Conservation (phyloP, 352 stramenopile genomes). For the Phytophthora fragariae region DNA sequence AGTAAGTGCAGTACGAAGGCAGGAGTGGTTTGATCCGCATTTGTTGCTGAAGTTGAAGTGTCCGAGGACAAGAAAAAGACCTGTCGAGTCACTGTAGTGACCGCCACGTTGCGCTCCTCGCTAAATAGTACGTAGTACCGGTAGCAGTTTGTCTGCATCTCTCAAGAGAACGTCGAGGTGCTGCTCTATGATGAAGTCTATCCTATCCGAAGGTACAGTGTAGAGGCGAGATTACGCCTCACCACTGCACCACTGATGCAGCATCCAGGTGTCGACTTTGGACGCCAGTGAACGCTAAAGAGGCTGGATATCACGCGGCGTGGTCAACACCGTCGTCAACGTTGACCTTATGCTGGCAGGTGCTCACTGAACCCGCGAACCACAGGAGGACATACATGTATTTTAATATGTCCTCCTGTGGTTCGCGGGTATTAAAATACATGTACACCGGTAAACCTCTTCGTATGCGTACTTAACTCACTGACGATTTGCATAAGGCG, state of each 20-base stretch:
- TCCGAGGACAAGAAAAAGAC: not conserved
- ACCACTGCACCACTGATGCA: no score
- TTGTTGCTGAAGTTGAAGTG: constrained; percentile 3
- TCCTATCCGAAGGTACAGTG: not conserved
- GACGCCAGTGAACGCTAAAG: not conserved
- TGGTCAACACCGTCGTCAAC: not conserved
- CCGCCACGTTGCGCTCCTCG: no score
- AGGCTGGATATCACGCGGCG: not conserved
- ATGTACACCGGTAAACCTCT: no score
- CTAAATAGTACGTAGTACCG: no score
- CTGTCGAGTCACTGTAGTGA: not conserved
- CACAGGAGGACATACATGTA: no score
- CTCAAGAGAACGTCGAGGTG: not conserved
- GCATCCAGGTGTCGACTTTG: no score
- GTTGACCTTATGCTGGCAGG: not conserved
- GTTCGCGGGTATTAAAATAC: no score
- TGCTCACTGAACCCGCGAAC: no score
- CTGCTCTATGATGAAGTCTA: not conserved
- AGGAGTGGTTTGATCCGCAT: not conserved
- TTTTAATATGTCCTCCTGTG: no score
- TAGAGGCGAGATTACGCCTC: no score
- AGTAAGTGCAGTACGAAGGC: not conserved
- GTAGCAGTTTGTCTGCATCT: not conserved
- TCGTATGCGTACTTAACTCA: not conserved
- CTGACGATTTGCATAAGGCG: constrained; percentile 7